Percentiles rank a stretch among this genome's conserved stretches.
phyloP scores from a whole-genome alignment of 2,329 filamentous ascomycete genomes.

The Elsinoe fawcettii region DNA sequence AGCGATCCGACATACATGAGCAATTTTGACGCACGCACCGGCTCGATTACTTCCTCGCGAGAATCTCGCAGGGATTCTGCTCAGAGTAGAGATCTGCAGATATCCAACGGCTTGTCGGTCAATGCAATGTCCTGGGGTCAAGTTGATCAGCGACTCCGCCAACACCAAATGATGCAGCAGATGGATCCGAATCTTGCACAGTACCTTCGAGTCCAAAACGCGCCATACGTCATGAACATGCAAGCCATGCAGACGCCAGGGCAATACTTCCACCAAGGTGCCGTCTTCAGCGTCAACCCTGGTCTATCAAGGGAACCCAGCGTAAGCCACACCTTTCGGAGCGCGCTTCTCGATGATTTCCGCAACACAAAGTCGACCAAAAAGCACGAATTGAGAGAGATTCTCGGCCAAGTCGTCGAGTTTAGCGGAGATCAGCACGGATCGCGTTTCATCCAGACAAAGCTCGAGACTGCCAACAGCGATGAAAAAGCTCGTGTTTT shows the following conservation, averaged over 20 bases:
- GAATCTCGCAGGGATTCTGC: constrained; percentile 14
- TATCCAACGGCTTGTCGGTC: constrained; percentile 17
- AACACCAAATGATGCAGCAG: constrained; percentile 11
- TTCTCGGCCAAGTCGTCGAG: constrained; percentile 80
- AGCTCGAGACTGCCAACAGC: constrained; percentile 84
- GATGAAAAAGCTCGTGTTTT: constrained; percentile 93
- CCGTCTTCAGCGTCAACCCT: constrained; percentile 5
- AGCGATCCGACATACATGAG: neutral
- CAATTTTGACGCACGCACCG: neutral
- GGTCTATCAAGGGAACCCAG: neutral
- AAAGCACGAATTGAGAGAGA: constrained; percentile 78
- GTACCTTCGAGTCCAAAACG: constrained; percentile 31
- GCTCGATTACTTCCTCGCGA: constrained; percentile 1
- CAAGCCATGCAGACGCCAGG: constrained; percentile 31
- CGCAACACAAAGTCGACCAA: constrained; percentile 65
- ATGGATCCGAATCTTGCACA: constrained; percentile 14
- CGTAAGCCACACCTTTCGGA: constrained; percentile 48
- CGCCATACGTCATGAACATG: constrained; percentile 26
- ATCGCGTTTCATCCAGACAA: constrained; percentile 90
- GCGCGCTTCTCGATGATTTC: constrained; percentile 71
- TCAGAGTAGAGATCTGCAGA: constrained; percentile 36
- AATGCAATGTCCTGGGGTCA: constrained; percentile 36
- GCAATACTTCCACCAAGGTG: constrained; percentile 26
- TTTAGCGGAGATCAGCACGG: constrained; percentile 95
- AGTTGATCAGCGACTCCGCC: constrained; percentile 24